Evolutionary conservation across 2,329 filamentous ascomycete species (phyloP).

Genomic region (Thelonectria rubi): DNA sequence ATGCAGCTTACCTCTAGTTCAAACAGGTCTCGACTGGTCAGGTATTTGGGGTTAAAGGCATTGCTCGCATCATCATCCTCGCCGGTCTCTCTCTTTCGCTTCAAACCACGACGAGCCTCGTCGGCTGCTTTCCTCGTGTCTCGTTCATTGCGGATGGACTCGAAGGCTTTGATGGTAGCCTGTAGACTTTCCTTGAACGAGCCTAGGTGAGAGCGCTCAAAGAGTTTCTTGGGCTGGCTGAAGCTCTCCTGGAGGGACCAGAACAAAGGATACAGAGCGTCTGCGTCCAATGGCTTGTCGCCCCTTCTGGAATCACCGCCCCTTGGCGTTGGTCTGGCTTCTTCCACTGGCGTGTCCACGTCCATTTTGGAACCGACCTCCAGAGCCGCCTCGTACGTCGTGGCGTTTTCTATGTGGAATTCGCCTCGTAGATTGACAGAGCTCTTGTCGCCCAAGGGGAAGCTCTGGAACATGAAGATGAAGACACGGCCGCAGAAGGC

Average conservation of each 20-base stretch:
- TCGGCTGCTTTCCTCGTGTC: constrained; percentile 63
- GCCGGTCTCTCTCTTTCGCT: constrained; percentile 72
- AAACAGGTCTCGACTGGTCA: constrained; percentile 97
- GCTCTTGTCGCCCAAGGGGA: constrained; percentile 94
- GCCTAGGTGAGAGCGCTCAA: constrained; percentile 75
- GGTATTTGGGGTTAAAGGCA: constrained; percentile 92
- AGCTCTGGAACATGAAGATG: constrained; percentile 98
- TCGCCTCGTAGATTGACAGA: constrained; percentile 96
- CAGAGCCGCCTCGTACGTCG: constrained; percentile 71
- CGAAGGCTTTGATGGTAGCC: constrained; percentile 67
- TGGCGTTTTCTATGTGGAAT: constrained; percentile 95
- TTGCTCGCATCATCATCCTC: constrained; percentile 59
- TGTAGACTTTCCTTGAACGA: constrained; percentile 84
- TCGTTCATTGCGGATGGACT: constrained; percentile 59
- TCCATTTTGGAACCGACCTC: constrained; percentile 63
- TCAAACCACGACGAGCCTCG: constrained; percentile 71
- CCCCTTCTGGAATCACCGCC: constrained; percentile 55
- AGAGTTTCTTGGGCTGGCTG: constrained; percentile 86
- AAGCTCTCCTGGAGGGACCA: constrained; percentile 95
- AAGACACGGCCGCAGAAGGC: constrained; percentile 98
- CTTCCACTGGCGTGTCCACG: constrained; percentile 63
- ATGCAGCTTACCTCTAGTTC: constrained; percentile 77
- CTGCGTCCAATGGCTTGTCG: constrained; percentile 68
- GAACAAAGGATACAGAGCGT: constrained; percentile 87
- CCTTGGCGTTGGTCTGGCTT: constrained; percentile 48